phyloP scores from a whole-genome alignment of 1,284 basidiomycete genomes.

The Pascua sp. region DNA sequence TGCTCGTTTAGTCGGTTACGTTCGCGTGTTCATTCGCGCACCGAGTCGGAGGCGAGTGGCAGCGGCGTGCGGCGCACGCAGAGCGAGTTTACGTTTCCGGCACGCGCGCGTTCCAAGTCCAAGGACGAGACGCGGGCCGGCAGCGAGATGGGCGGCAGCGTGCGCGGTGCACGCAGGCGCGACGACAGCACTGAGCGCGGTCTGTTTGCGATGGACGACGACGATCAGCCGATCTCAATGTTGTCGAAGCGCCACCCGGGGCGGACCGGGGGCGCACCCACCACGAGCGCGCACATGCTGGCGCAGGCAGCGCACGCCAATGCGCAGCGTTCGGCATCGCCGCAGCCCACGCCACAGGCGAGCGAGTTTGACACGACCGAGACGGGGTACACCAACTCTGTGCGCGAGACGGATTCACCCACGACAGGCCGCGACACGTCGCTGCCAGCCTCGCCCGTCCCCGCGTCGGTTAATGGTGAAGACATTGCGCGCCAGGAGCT shows the following conservation, averaged over 20 bases:
- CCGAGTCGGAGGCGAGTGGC: too few species aligned
- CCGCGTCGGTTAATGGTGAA: conserved; percentile 18
- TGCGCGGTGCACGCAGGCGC: conserved; percentile 8
- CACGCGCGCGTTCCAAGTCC: not conserved
- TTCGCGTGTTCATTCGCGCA: not conserved
- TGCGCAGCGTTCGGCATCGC: too few species aligned
- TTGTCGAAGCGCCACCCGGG: too few species aligned
- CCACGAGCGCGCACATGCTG: too few species aligned
- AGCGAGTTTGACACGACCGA: too few species aligned
- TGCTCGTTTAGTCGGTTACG: too few species aligned
- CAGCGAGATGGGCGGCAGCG: not conserved
- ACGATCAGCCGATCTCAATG: conserved; percentile 7
- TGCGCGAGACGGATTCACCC: conserved; percentile 1
- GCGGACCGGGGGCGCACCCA: too few species aligned
- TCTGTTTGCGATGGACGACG: conserved; percentile 53
- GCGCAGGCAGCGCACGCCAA: too few species aligned
- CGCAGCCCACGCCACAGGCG: too few species aligned
- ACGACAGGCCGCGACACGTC: conserved; percentile 1
- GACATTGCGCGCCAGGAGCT: conserved; percentile 80
- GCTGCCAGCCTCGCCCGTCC: conserved; percentile 35
- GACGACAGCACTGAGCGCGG: conserved; percentile 40
- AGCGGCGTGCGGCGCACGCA: not conserved
- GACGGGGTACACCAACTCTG: too few species aligned
- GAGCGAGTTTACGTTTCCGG: not conserved
- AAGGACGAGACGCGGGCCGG: not conserved